These are phyloP conservation scores for Phialemoniopsis sp. DNA, from an alignment of 2,329 filamentous ascomycete genomes.

Conservation along the genomic window DNA sequence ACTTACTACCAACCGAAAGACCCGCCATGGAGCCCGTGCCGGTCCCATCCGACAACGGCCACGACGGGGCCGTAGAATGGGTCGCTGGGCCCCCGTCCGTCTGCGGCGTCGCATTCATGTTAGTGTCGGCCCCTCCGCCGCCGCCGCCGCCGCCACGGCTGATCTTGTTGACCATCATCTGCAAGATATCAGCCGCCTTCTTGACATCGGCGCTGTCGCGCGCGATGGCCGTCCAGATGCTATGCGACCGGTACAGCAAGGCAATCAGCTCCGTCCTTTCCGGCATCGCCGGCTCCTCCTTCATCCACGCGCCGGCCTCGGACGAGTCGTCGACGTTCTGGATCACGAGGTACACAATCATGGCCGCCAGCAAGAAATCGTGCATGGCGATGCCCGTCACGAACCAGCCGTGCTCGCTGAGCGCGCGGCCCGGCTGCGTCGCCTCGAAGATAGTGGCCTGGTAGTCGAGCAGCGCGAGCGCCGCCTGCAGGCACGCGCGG, in stretches of 20 bases:
- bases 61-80: neutral
- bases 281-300: conserved; percentile 20
- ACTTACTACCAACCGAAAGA: neutral
- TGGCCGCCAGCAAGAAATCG: conserved; percentile 58
- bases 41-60: neutral
- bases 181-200: conserved; percentile 41
- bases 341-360: conserved; percentile 52
- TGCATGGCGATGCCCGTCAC: conserved; percentile 52
- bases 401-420: conserved; percentile 52
- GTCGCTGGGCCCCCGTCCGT: no score
- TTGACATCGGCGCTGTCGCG: conserved; percentile 30
- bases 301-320: conserved; percentile 26
- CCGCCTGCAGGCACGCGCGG: conserved; percentile 43
- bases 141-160: neutral
- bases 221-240: conserved; percentile 38
- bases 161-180: conserved; percentile 38
- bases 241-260: conserved; percentile 35
- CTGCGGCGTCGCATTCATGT: no score
- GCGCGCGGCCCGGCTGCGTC: conserved; percentile 46
- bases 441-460: conserved; percentile 44
- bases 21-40: neutral
- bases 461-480: conserved; percentile 40
- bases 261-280: conserved; percentile 32
- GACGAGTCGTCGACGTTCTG: conserved; percentile 32
- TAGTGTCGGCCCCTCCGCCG: neutral